Evolutionary conservation across 2,329 filamentous ascomycete genomes (phyloP), one percentile per base, ranked within the genome.

Genomic region (Aaosphaeria arxii): DNA sequence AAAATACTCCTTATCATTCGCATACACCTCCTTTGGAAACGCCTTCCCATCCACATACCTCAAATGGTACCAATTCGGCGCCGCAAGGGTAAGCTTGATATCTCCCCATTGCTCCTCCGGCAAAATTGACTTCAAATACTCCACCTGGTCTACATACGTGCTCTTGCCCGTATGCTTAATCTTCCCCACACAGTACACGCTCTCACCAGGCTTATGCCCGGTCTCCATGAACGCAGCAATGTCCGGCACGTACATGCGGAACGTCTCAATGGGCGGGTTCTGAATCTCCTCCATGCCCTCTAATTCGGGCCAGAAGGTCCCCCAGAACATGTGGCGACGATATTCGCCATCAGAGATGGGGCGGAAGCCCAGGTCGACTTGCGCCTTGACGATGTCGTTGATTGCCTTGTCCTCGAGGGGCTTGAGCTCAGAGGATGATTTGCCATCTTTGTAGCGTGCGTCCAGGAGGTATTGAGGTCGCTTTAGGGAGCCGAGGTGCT

Each of bases 301-400:
- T 5, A 79, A 68, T 5, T 71, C 67, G 5, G 75, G 72, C 68
- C 77, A 79, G 63, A 79, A 79, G 24, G 72, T 72, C 43, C 77
- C 77, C 77, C 77, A 80, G 70, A 80, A 79, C 74, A 79, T 67
- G 53, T 67, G 71, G 40, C 49, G 67, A 49, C 73, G 66, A 59
- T 86, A 89, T 69, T 89, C 86, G 60, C 86, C 86, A 53, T 86
- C 85, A 11, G 82, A 83, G 44, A 88, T 73, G 13, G 79, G 79
- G 11, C 78, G 77, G 52, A 86, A 80, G 30, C 82, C 80, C 44
- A 85, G 74, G 44, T 81, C 70, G 53, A 78, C 69, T 70, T 89
- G 86, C 56, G 79, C 75, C 56, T 80, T 71, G 32, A 88, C 84
- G 43, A 87, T 80, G 38, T 83, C 75, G 49, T 78, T 75, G 61